A percentile compares a stretch with the other conserved stretches of the same genome.
Evolutionary conservation across 2,329 filamentous ascomycete species (phyloP).

Genomic region (Laburnicola sp.): DNA sequence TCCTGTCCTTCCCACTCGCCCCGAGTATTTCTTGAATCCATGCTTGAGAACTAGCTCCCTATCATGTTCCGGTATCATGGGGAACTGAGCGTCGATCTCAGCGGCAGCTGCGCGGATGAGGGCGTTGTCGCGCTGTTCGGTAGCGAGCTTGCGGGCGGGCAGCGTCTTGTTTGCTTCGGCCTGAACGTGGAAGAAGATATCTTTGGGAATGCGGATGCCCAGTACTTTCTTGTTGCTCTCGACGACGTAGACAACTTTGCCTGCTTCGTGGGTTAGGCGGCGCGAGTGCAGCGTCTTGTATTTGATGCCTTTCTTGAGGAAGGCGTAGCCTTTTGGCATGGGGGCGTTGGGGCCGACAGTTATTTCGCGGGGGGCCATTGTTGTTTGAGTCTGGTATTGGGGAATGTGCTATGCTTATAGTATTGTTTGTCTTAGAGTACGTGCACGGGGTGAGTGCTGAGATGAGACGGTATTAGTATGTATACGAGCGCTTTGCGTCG

Average conservation of each 20-base stretch:
- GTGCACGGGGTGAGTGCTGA: background rate
- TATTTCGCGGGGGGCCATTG: conserved; percentile 23
- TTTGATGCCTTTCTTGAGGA: conserved; percentile 38
- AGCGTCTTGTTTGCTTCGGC: conserved; percentile 46
- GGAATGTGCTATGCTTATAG: background rate
- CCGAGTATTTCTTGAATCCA: conserved; percentile 51
- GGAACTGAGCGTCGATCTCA: conserved; percentile 48
- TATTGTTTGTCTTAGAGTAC: background rate
- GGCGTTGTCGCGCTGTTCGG: conserved; percentile 35
- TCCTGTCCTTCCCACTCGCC: conserved; percentile 54
- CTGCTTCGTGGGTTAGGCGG: conserved; percentile 35
- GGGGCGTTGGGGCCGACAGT: conserved; percentile 22
- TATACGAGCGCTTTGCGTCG: background rate
- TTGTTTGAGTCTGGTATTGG: background rate
- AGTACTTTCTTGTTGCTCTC: conserved; percentile 33
- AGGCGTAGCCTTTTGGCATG: conserved; percentile 38
- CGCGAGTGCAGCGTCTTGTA: conserved; percentile 42
- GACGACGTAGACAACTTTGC: conserved; percentile 33
- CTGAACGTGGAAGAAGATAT: conserved; percentile 46
- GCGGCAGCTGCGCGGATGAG: conserved; percentile 25
- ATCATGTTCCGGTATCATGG: conserved; percentile 45
- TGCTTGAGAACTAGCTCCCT: conserved; percentile 45
- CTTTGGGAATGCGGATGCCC: conserved; percentile 50
- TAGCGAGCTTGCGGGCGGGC: conserved; percentile 45
- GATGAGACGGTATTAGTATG: background rate